These are phyloP conservation scores for Loxodes magnus DNA, from an alignment of 73 alveolate genomes.

Conservation along the genomic window DNA sequence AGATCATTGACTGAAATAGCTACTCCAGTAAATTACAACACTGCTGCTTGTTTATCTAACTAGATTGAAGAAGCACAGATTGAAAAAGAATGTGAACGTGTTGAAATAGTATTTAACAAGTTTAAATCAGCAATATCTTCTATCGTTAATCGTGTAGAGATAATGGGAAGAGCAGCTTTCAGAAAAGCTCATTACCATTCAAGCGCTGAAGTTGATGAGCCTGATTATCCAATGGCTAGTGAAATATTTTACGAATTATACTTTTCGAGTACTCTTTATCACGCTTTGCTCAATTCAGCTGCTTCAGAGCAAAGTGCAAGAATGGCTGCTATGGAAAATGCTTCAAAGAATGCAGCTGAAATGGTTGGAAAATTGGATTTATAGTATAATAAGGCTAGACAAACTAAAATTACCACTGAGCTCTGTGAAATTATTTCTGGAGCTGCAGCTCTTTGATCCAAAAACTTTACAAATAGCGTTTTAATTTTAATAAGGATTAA, in stretches of 20 bases:
- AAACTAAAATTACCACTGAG: constrained; percentile 72
- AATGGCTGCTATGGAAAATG: constrained; percentile 87
- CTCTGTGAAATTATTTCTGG: constrained; percentile 83
- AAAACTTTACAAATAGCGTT: no score
- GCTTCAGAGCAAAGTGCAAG: constrained; percentile 78
- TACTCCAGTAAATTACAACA: constrained; percentile 50
- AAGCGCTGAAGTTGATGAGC: constrained; percentile 10
- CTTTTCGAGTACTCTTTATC: constrained; percentile 60
- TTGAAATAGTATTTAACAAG: constrained; percentile 55
- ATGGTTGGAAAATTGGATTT: constrained; percentile 60
- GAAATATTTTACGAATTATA: constrained; percentile 55
- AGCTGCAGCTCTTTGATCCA: constrained; percentile 69
- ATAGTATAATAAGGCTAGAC: constrained; percentile 76
- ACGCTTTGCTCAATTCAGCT: constrained; percentile 61
- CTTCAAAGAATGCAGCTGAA: constrained; percentile 75
- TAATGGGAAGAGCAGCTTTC: constrained; percentile 62
- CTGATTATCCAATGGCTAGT: constrained; percentile 16
- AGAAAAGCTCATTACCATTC: constrained; percentile 10
- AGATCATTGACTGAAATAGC: constrained; percentile 35
- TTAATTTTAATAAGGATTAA: no score
- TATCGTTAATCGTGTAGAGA: constrained; percentile 41
- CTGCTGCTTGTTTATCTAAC: constrained; percentile 58
- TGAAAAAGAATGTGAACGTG: constrained; percentile 41
- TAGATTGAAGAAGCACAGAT: constrained; percentile 24
- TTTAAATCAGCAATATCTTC: constrained; percentile 61